These are phyloP conservation scores for Beauveria bassiana DNA, from an alignment of 2,329 filamentous ascomycete genomes.

Conservation along the genomic window DNA sequence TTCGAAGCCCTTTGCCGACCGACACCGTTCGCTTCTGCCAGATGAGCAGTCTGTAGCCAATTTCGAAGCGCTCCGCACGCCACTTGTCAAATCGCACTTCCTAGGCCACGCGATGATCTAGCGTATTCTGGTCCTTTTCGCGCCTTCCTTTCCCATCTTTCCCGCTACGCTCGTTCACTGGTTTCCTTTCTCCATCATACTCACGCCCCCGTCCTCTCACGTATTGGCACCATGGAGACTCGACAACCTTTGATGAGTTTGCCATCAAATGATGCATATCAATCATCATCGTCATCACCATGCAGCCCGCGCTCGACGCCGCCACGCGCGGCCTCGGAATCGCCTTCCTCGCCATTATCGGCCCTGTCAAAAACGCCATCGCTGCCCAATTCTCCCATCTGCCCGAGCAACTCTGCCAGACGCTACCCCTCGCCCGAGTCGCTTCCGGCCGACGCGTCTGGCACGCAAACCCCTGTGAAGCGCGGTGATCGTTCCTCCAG, in stretches of 20 bases:
- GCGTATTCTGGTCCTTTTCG: not conserved
- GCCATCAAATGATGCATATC: conserved; percentile 17
- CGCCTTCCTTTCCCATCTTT: not conserved
- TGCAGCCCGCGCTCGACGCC: conserved; percentile 22
- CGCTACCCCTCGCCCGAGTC: conserved; percentile 44
- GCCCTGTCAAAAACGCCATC: conserved; percentile 46
- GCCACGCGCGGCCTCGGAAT: conserved; percentile 23
- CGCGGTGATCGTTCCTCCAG: conserved; percentile 23
- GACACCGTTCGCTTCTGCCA: not conserved
- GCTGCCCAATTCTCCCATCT: conserved; percentile 37
- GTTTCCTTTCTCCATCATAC: not conserved
- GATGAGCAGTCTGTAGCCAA: not conserved
- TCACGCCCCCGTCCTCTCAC: not conserved
- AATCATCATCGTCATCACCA: conserved; percentile 8
- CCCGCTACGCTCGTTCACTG: not conserved
- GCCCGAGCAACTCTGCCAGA: conserved; percentile 31
- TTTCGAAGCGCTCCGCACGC: not conserved
- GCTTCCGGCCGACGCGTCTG: conserved; percentile 35
- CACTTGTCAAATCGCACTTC: not conserved
- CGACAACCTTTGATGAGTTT: conserved; percentile 1
- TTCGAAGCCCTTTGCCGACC: not conserved
- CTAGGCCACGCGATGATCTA: conserved; percentile 12
- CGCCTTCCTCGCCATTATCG: conserved; percentile 47
- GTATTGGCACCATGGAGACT: conserved; percentile 3
- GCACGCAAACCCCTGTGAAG: conserved; percentile 44